Evolutionary conservation across 2,329 filamentous ascomycete species (phyloP), one percentile per base, ranked within the genome.

Genomic region (Thermothelomyces thermophilus): DNA sequence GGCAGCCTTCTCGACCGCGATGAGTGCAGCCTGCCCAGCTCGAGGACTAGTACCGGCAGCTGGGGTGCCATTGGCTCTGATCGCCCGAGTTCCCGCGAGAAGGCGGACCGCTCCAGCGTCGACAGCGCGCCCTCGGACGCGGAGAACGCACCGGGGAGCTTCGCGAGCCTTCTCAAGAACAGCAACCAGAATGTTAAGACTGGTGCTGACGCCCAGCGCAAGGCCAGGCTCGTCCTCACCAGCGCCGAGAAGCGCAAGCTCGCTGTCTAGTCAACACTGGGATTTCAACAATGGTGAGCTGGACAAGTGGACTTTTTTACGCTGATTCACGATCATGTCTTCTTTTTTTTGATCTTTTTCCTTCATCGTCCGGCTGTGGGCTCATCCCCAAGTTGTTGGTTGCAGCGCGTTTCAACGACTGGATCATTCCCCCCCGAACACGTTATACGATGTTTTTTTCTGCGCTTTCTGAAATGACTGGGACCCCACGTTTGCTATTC

Each of bases 171-270:
- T 22, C 82, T 84, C 64, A 84, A 83, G 73, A 77, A 80, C 49
- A 74, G 73, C 68, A 74, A 65, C 67, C 73, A 64, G 67, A 70
- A 41, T 67, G 73, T 70, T 77, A 82, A 66, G 68, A 69, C 78
- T 56, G 75, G 82, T 60, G 72, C 71, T 36, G 68, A 79, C 56
- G 75, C 77, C 52, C 82, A 88, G 69, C 87, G 89, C 70, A 90
- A 85, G 74, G 86, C 89, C 47, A 85, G 90, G 76, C 81, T 95
- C 64, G 86, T 96, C 58, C 78, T 96, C 58, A 90, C 87, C 58
- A 90, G 84, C 66, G 86, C 83, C 55, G 90, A 95, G 74, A 95
- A 95, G 80, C 86, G 90, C 68, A 94, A 89, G 77, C 85, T 79
- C 69, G 63, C 51, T 52, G 67, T 57, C 41, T 63, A 56, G 45